phyloP scores from a whole-genome alignment of 768 basidiomycete species.

The Strobilomyces confusus region DNA sequence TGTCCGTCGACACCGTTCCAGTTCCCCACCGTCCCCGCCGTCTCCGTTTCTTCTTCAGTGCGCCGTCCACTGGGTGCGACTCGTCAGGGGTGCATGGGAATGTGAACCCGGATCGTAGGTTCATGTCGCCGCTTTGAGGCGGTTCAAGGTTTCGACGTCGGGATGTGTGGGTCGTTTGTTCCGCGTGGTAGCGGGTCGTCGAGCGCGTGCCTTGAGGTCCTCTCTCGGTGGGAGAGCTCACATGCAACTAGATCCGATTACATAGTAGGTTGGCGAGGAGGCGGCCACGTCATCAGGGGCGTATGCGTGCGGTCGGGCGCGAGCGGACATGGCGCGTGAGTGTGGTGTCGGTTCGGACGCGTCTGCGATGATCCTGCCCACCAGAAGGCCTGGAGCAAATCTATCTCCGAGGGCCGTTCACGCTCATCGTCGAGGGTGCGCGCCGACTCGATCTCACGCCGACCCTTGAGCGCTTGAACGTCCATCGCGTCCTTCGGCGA shows the following conservation, averaged over 20 bases:
- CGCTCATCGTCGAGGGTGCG: slow-evolving; percentile 60
- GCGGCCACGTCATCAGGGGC: slow-evolving; percentile 71
- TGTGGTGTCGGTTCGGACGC: neutral
- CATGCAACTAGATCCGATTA: too few species aligned
- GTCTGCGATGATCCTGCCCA: slow-evolving; percentile 62
- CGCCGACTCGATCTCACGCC: slow-evolving; percentile 54
- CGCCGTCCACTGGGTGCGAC: too few species aligned
- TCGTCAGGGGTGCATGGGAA: too few species aligned
- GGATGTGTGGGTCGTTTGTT: slow-evolving; percentile 77
- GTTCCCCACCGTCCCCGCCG: too few species aligned
- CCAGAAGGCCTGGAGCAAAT: slow-evolving; percentile 70
- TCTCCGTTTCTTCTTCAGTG: too few species aligned
- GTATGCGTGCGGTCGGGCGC: slow-evolving; percentile 76
- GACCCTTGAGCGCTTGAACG: slow-evolving; percentile 67
- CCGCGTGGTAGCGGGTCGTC: slow-evolving; percentile 64
- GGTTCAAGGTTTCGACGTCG: too few species aligned
- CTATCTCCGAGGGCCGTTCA: slow-evolving; percentile 63
- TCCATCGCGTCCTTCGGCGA: neutral
- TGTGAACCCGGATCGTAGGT: too few species aligned
- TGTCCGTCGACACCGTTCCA: too few species aligned
- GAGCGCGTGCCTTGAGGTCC: slow-evolving; percentile 56
- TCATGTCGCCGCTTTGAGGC: too few species aligned
- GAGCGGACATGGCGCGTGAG: slow-evolving; percentile 52
- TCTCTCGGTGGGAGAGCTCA: neutral
- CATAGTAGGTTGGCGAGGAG: slow-evolving; percentile 60